A percentile compares a stretch with the other conserved stretches of the same genome.
These are phyloP conservation scores for Turritis glabra DNA, from an alignment of 345 rosid genomes.

Conservation along the genomic window DNA sequence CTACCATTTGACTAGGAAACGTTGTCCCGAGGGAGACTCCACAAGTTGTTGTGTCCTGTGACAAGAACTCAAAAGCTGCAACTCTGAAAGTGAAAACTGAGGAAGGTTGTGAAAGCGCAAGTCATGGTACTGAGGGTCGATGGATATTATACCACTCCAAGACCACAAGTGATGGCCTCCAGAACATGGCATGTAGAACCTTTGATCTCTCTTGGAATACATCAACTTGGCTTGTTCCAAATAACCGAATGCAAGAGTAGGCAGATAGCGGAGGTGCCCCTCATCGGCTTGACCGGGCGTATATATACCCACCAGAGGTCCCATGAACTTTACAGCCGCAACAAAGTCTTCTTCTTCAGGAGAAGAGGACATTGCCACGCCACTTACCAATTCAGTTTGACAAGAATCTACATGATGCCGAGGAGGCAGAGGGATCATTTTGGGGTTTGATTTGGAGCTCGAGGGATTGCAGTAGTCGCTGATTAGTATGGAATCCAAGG, in stretches of 20 bases:
- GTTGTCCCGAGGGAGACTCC: constrained; percentile 24
- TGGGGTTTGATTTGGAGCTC: constrained; percentile 2
- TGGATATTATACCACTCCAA: background rate
- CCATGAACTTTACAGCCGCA: background rate
- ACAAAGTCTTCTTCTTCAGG: background rate
- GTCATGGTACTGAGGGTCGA: background rate
- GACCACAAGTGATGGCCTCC: constrained; percentile 29
- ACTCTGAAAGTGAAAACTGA: constrained; percentile 9
- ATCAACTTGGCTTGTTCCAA: constrained; percentile 13
- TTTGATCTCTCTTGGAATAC: too few species aligned
- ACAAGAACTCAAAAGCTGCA: constrained; percentile 13
- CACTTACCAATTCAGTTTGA: background rate
- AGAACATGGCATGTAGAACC: constrained; percentile 17
- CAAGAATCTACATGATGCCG: background rate
- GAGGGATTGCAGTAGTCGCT: constrained; percentile 17
- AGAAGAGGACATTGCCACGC: constrained; percentile 8
- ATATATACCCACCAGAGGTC: background rate
- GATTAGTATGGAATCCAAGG: background rate
- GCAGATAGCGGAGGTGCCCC: background rate
- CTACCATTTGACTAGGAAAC: constrained; percentile 33
- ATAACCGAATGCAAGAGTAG: background rate
- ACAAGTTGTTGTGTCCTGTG: background rate
- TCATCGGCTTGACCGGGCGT: background rate
- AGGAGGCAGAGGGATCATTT: background rate
- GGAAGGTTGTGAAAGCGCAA: constrained; percentile 23